Percentiles rank a stretch among this genome's conserved stretches.
phyloP scores from a whole-genome alignment of 1,139 yeast species.

The Zygotorulaspora mrakii region DNA sequence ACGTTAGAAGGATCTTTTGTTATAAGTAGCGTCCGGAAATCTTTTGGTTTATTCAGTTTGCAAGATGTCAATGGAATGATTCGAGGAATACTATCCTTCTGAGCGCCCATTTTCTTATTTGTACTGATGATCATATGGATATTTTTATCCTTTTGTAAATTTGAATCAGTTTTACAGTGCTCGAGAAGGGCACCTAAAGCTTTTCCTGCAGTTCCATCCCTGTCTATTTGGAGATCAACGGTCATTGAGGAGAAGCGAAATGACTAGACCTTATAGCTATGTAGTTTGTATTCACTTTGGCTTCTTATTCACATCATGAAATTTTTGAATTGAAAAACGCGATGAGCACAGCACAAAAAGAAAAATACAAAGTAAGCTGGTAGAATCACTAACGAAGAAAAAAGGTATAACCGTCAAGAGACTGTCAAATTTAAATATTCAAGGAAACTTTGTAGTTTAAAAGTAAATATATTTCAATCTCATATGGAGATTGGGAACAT shows the following conservation, averaged over 20 bases:
- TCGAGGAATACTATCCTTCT: slow-evolving; percentile 60
- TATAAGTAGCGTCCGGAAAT: slow-evolving; percentile 52
- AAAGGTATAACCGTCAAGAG: slow-evolving; percentile 7
- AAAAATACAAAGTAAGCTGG: no score
- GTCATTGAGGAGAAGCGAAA: not conserved
- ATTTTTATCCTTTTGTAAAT: slow-evolving; percentile 27
- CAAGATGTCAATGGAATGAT: slow-evolving; percentile 58
- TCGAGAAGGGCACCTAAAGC: slow-evolving; percentile 27
- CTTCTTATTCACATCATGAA: not conserved
- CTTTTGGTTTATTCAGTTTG: slow-evolving; percentile 44
- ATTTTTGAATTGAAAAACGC: no score
- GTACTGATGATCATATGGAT: slow-evolving; percentile 55
- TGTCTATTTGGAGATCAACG: slow-evolving; percentile 2
- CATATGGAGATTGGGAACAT: slow-evolving; percentile 3
- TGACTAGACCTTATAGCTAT: not conserved
- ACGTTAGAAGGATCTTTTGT: slow-evolving; percentile 65
- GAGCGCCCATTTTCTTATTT: slow-evolving; percentile 44
- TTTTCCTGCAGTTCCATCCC: slow-evolving; percentile 17
- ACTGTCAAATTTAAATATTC: slow-evolving; percentile 1
- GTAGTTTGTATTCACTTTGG: not conserved
- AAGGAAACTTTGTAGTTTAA: slow-evolving; percentile 1
- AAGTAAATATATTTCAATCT: slow-evolving; percentile 6
- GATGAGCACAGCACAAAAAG: no score
- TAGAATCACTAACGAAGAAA: no score
- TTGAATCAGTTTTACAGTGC: slow-evolving; percentile 26